These are phyloP conservation scores for Pichia sp. DNA, from an alignment of 1,139 yeast species.

Conservation along the genomic window DNA sequence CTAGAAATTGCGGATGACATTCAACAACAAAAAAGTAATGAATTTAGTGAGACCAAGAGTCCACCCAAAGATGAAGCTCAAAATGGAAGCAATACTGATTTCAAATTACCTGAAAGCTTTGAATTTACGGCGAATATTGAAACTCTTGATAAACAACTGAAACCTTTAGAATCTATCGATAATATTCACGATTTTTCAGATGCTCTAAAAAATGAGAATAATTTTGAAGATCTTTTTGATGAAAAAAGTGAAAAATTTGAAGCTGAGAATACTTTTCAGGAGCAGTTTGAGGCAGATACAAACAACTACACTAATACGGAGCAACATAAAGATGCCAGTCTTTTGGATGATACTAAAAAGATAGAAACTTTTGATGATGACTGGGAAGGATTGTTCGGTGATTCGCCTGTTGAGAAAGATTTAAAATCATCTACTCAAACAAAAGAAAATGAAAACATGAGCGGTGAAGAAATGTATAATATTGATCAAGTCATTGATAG, in stretches of 20 bases:
- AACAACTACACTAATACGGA: slow-evolving; percentile 10
- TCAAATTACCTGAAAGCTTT: slow-evolving; percentile 12
- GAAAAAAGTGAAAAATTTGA: slow-evolving; percentile 1
- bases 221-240: slow-evolving; percentile 11
- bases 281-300: slow-evolving; percentile 9
- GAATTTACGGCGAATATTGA: slow-evolving; percentile 11
- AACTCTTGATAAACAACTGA: slow-evolving; percentile 11
- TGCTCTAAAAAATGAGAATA: slow-evolving; percentile 5
- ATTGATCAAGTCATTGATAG: slow-evolving; percentile 31
- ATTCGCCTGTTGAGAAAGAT: slow-evolving; percentile 7
- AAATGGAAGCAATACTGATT: slow-evolving; percentile 8
- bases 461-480: slow-evolving; percentile 1
- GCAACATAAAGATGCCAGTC: neutral
- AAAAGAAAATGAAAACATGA: neutral
- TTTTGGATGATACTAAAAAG: slow-evolving; percentile 2
- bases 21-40: no score
- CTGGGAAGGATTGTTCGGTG: slow-evolving; percentile 17
- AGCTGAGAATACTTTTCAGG: slow-evolving; percentile 3
- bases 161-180: slow-evolving; percentile 4
- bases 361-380: slow-evolving; percentile 10
- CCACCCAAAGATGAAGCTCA: no score
- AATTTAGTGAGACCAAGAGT: no score
- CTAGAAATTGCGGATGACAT: slow-evolving; percentile 17
- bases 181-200: slow-evolving; percentile 7
- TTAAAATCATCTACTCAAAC: neutral